Evolutionary conservation across 768 basidiomycete species (phyloP), one percentile per base, ranked within the genome.

Genomic region (Lactifluus pinguis): DNA sequence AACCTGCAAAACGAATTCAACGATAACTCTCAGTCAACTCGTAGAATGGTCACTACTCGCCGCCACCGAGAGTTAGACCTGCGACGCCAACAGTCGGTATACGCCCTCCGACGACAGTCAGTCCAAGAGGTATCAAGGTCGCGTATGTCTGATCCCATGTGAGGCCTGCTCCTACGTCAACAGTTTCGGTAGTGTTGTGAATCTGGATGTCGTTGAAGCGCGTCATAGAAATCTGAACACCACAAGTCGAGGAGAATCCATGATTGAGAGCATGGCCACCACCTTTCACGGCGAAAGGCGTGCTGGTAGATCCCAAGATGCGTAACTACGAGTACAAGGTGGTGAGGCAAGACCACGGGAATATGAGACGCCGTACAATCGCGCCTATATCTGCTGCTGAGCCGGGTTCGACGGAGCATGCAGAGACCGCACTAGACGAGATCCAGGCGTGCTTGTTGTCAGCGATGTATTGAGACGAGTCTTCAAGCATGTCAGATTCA

Each of bases 111-210:
- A 68, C 51, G 6, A 69, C 57, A 25, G 55, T 68, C 21, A 69
- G 51, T 6, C 66, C 64, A 29, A 39, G 30, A 1, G 65, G 50
- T 0, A 49, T 57, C 10, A 69, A 52, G 6, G 49, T 53, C 25
- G 11, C 55, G 39, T 71, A 71, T 6, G 64, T 63, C 8, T 69
- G 57, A 44, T 66, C 67, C 70, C 68, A 70, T n/a, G 68, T 66
- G n/a, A 66, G 58, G 3, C 69, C 69, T 29, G 69, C 25, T 4
- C 68, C 67, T 6, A 66, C 34, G 29, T 62, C 62, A 13, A 62
- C 60, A 9, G 66, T 67, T 0, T 21, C 50, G 9, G 44, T 48
- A 8, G 4, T n/a, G 6, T 14, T n/a, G 38, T 65, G 38, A 44
- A 64, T 42, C 2, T 42, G 47, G 5, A 60, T 49, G 0, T 36